phyloP scores from a whole-genome alignment of 1,284 basidiomycete genomes.

The Cutaneotrichosporon daszewskae region DNA sequence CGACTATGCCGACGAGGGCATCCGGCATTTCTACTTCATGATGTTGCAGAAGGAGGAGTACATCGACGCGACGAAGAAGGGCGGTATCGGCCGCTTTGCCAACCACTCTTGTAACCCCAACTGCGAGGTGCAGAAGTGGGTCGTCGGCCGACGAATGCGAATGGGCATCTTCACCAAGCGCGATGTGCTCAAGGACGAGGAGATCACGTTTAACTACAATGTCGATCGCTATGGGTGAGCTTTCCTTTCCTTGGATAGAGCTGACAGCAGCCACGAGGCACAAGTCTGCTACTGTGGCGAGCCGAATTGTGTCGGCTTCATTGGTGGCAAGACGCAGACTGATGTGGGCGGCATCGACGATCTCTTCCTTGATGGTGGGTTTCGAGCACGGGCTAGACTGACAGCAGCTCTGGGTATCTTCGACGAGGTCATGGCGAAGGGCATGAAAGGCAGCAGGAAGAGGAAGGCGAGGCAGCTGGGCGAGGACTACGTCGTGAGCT shows the following conservation, averaged over 20 bases:
- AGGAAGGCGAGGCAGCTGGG: slow-evolving; percentile 88
- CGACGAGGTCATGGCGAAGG: slow-evolving; percentile 74
- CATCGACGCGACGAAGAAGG: slow-evolving; percentile 96
- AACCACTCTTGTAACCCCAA: slow-evolving; percentile 99
- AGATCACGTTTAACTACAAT: slow-evolving; percentile 99
- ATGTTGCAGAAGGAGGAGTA: slow-evolving; percentile 99
- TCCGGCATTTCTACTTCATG: slow-evolving; percentile 99
- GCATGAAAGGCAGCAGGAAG: slow-evolving; percentile 80
- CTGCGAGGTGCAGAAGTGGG: slow-evolving; percentile 99
- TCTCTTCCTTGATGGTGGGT: slow-evolving; percentile 81
- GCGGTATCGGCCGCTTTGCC: slow-evolving; percentile 92
- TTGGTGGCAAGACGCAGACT: slow-evolving; percentile 98
- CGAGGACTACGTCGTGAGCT: slow-evolving; percentile 72
- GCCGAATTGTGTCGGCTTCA: slow-evolving; percentile 88
- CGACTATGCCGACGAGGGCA: slow-evolving; percentile 86
- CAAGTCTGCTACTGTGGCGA: slow-evolving; percentile 96
- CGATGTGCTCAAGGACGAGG: slow-evolving; percentile 73
- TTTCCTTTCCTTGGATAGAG: not conserved
- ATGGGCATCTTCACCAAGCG: slow-evolving; percentile 98
- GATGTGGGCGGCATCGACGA: slow-evolving; percentile 91
- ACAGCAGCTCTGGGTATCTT: slow-evolving; percentile 84
- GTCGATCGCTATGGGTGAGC: slow-evolving; percentile 92
- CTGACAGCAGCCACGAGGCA: slow-evolving; percentile 70
- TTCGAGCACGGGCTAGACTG: not conserved
- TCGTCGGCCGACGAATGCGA: slow-evolving; percentile 79